Percentiles rank a stretch among this genome's conserved stretches.
phyloP scores from a whole-genome alignment of 148 eudicot species.

The Cornus kousa region DNA sequence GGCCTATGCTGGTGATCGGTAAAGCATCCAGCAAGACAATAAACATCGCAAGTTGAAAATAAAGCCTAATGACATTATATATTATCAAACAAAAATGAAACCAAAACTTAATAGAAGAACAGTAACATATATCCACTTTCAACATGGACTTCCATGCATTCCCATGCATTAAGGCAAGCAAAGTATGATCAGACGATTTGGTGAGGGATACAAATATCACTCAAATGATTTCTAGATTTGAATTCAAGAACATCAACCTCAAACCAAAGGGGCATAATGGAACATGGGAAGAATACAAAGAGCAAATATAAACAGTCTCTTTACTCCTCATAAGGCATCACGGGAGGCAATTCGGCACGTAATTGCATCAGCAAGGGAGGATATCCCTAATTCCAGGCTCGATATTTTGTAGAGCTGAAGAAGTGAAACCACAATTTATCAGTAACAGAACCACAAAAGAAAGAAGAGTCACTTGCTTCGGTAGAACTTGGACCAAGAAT shows the following conservation, averaged over 20 bases:
- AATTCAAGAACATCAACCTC: neutral
- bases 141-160: neutral
- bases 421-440: neutral
- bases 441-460: neutral
- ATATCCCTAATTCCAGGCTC: constrained; percentile 56
- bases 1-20: too few species aligned
- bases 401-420: constrained; percentile 82
- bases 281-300: neutral
- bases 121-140: neutral
- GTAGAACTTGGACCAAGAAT: neutral
- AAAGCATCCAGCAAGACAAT: too few species aligned
- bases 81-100: neutral
- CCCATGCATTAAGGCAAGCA: neutral
- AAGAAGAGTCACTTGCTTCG: neutral
- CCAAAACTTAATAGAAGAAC: neutral
- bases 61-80: neutral
- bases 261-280: neutral
- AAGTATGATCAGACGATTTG: too few species aligned
- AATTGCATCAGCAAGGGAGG: constrained; percentile 79
- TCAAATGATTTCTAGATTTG: neutral
- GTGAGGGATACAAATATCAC: neutral
- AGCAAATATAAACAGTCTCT: neutral
- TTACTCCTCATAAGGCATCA: constrained; percentile 58
- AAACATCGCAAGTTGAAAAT: too few species aligned
- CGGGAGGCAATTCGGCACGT: constrained; percentile 87